A percentile compares a stretch with the other conserved stretches of the same genome.
Evolutionary conservation across 768 basidiomycete species (phyloP).

Genomic region (Agaricus blazei): DNA sequence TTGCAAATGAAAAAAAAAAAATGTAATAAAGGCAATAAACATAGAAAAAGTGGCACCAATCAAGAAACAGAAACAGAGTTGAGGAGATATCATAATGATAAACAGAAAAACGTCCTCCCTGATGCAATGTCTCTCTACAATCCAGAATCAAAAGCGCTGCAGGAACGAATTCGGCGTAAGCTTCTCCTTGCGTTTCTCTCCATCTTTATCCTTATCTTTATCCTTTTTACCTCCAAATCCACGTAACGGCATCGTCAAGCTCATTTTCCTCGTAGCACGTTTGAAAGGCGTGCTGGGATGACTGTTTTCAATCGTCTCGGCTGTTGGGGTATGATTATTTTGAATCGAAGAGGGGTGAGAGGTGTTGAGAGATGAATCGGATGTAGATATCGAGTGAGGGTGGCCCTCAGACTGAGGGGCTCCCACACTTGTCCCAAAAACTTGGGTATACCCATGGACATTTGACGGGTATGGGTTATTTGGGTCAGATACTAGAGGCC

Average conservation of each 20-base stretch:
- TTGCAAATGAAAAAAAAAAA: neutral
- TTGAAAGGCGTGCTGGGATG: constrained; percentile 21
- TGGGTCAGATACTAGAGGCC: constrained; percentile 7
- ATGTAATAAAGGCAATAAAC: neutral
- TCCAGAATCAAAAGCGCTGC: constrained; percentile 3
- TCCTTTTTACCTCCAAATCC: constrained; percentile 47
- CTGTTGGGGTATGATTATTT: constrained; percentile 17
- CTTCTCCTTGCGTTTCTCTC: constrained; percentile 21
- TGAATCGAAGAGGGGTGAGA: constrained; percentile 14
- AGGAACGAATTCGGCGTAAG: constrained; percentile 16
- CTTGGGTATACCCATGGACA: neutral
- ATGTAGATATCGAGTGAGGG: constrained; percentile 8
- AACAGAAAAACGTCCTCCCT: neutral
- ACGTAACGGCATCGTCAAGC: constrained; percentile 58
- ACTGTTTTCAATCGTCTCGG: neutral
- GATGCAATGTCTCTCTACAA: neutral
- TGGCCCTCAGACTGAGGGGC: constrained; percentile 6
- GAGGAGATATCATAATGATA: constrained; percentile 7
- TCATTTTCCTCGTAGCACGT: constrained; percentile 59
- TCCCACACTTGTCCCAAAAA: neutral
- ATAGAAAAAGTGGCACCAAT: neutral
- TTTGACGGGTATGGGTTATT: constrained; percentile 2
- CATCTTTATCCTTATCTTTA: constrained; percentile 45
- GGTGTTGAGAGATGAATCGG: constrained; percentile 8
- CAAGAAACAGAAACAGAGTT: neutral